Percentiles rank a stretch among this genome's conserved stretches.
Evolutionary conservation across 176 grass and related monocot species (phyloP).

Genomic region (Chrysopogon serrulatus): DNA sequence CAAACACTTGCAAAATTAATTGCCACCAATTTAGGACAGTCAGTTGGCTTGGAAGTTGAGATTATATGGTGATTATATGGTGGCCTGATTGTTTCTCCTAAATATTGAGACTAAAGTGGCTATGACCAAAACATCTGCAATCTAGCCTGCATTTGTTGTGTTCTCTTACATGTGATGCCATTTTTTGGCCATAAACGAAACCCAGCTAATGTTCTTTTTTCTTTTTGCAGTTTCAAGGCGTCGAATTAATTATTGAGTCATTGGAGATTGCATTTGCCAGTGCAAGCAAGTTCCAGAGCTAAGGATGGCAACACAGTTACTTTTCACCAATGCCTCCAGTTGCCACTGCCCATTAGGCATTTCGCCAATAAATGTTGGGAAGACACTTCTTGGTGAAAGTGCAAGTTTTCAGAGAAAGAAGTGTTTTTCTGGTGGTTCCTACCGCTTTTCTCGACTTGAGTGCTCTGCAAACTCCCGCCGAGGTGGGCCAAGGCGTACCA

Average conservation of each 20-base stretch:
- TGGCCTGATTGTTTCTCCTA: not conserved
- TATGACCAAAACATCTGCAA: not conserved
- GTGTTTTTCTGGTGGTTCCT: not conserved
- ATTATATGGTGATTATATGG: not conserved
- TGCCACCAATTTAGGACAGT: not conserved
- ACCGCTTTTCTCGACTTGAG: not conserved
- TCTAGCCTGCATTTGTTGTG: not conserved
- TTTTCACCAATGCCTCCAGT: constrained; percentile 12
- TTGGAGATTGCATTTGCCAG: not conserved
- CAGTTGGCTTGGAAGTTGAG: not conserved
- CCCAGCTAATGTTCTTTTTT: not conserved
- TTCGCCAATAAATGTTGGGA: not conserved
- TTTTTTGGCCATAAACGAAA: not conserved
- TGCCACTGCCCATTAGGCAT: not conserved
- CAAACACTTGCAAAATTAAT: not conserved
- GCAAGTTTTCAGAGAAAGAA: constrained; percentile 18
- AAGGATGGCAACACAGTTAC: constrained; percentile 21
- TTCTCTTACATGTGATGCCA: not conserved
- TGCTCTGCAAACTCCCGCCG: constrained; percentile 41
- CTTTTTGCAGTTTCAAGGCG: not conserved
- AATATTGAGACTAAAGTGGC: not conserved
- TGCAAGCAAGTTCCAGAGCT: not conserved
- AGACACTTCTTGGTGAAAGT: not conserved
- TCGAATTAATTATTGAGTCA: not conserved
- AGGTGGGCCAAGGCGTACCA: constrained; percentile 25